Evolutionary conservation across 1,284 basidiomycete genomes (phyloP).

Genomic region (Ganoderma multipileum): DNA sequence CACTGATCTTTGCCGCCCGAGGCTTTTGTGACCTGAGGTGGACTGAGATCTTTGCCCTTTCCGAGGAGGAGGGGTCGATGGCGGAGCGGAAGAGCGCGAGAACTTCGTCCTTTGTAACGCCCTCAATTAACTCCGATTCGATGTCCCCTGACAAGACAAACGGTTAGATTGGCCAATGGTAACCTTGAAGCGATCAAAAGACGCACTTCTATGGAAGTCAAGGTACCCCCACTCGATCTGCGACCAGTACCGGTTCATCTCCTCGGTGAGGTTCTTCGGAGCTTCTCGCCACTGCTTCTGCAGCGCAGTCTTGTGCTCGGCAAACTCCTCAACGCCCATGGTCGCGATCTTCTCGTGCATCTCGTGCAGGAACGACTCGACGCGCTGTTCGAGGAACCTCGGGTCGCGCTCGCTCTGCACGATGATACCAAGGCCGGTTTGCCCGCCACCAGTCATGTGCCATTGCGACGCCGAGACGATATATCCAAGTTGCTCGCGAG

Average conservation of each 20-base stretch:
- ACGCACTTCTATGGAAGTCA: constrained; percentile 77
- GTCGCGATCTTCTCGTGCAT: constrained; percentile 57
- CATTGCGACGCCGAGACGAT: constrained; percentile 72
- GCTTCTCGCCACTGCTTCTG: constrained; percentile 76
- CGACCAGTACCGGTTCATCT: constrained; percentile 68
- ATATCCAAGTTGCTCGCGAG: constrained; percentile 97
- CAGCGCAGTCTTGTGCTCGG: constrained; percentile 59
- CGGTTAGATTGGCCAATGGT: constrained; percentile 22
- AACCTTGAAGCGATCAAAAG: constrained; percentile 39
- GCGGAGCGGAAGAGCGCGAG: constrained; percentile 75
- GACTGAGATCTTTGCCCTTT: constrained; percentile 81
- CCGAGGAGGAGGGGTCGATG: constrained; percentile 75
- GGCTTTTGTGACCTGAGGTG: constrained; percentile 80
- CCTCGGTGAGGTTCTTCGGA: constrained; percentile 75
- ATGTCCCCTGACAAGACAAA: constrained; percentile 56
- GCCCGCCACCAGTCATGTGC: constrained; percentile 64
- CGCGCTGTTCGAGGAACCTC: constrained; percentile 86
- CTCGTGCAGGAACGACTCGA: constrained; percentile 85
- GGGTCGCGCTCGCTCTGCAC: constrained; percentile 92
- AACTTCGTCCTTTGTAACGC: constrained; percentile 81
- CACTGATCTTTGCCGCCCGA: constrained; percentile 66
- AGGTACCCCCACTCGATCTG: constrained; percentile 81
- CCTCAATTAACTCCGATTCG: constrained; percentile 71
- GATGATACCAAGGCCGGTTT: constrained; percentile 85
- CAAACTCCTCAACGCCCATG: constrained; percentile 63